Base-by-base conservation (phyloP, 1,139 yeast genomes). In the Yamadazyma dushanensis region DNA sequence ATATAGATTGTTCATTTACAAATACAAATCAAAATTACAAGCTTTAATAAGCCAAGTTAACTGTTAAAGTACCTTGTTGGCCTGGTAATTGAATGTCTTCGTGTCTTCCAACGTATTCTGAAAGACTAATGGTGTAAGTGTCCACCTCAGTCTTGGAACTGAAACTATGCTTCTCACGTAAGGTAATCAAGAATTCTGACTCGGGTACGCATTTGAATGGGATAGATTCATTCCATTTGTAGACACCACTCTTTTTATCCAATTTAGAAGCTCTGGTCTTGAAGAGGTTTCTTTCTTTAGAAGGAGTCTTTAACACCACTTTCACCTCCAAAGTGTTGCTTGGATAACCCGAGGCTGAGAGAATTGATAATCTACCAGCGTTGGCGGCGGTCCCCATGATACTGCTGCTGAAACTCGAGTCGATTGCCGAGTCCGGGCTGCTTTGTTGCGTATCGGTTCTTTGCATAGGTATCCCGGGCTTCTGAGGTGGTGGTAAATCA, bases 121-220 rank as follows among this genome's bases (percentile, higher is more conserved):
- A 39, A 44, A 78, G 60, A 10, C 51, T 50, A 28, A 79, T 46
- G 16, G 59, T 56, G 5, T 78, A 80, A 35, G 70, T 71, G 11
- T 86, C 95, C 33, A 88, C 44, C 36, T 78, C 84, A 29, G 70
- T 69, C 45, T 77, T 81, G 52, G 84, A 80, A 29, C 95, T 92
- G 49, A 90, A 74, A 3, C 79, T 74, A 57, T 85, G 95, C 54
- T 79, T 84, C 34, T 83, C 81, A 34, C 77, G 70, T 11, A 86
- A 75, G 26, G 69, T 66, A 51, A 90, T 75, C 4, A 76, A 62
- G 32, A 90, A 53, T 38, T 66, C 69, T 3, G 83, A 81, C 13
- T 75, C 80, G 3, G 80, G 59, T 4, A 83, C 66, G 8, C 92
- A 80, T 53, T 76, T 80, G 65, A 89, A 86, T 4, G 81, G 71